Base-by-base conservation (phyloP, 2,329 filamentous ascomycete genomes). In the Monosporascus sp. region DNA sequence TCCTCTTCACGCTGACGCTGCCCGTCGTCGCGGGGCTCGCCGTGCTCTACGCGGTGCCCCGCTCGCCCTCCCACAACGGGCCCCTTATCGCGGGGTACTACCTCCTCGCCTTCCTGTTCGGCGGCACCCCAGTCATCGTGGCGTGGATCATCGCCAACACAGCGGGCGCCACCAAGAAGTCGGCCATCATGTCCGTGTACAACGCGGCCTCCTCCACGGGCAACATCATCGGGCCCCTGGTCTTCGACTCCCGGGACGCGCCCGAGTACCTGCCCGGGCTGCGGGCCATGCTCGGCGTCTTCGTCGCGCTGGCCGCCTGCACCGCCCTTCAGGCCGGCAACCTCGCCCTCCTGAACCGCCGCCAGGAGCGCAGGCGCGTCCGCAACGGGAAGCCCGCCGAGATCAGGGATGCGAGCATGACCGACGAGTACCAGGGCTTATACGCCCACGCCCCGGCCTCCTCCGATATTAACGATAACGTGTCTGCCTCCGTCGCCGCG, bases 61-160 rank as follows among this genome's bases (percentile, higher is more conserved):
- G 76, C 34, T 63, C 63, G 1, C 62, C 68, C 0, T 65, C 70
- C 1, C 66, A 76, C n/a, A 72, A 75, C 45, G 73, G 76, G 0
- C 69, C 74, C 0, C 63, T 86, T 2, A 72, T 88, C 2, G 78
- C 74, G 0, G 84, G 79, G 0, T 88, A 87, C 66, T 88, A 88
- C 59, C 72, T 88, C 2, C 75, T 87, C 1, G 80, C 83, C 0
- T 88, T 87, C 65, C 71, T 88, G 8, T 88, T 84, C 56, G 83
- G 83, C 1, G 82, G 79, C 1, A 87, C 86, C 60, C 85, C 85
- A 0, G 71, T 89, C 9, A 80, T 87, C 26, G 81, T 88, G 0
- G 78, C 82, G 0, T 90, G 86, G 86, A 84, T 88, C 53, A 77
- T 88, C 6, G 83, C 80, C 7, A 89, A 89, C 65, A 87, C 84